phyloP scores from a whole-genome alignment of 78 protist species.

The Monocercomonoides exilis region DNA sequence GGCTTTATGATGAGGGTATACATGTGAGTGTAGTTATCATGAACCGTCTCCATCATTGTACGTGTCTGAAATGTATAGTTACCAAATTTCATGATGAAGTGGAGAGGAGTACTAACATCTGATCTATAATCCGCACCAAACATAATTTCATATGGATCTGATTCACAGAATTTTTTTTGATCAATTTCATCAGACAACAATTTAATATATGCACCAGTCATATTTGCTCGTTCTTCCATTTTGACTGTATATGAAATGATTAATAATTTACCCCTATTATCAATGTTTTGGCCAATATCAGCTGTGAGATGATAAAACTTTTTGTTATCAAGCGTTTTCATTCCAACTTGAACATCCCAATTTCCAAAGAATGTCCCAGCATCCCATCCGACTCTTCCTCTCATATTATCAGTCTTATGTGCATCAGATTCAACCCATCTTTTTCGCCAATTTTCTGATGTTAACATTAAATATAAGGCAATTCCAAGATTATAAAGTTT shows the following conservation, averaged over 20 bases:
- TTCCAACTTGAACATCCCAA: background rate
- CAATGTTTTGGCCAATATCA: background rate
- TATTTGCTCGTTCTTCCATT: constrained; percentile 70
- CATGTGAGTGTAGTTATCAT: constrained; percentile 82
- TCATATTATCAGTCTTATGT: background rate
- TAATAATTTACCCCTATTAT: constrained; percentile 21
- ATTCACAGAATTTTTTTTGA: constrained; percentile 59
- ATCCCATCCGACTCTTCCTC: background rate
- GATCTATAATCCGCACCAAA: constrained; percentile 94
- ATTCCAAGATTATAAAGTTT: no score
- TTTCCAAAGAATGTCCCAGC: background rate
- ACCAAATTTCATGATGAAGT: constrained; percentile 76
- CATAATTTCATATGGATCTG: constrained; percentile 68
- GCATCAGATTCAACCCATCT: background rate
- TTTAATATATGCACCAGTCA: constrained; percentile 84
- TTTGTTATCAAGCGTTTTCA: constrained; percentile 8
- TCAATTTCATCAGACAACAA: constrained; percentile 58
- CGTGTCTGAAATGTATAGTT: constrained; percentile 68
- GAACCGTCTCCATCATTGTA: constrained; percentile 29
- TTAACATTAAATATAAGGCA: no score
- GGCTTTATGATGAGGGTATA: constrained; percentile 87
- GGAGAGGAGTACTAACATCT: constrained; percentile 47
- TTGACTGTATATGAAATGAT: constrained; percentile 69
- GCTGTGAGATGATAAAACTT: constrained; percentile 25
- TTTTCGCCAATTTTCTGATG: background rate